A percentile compares a stretch with the other conserved stretches of the same genome.
Evolutionary conservation across 2,329 filamentous ascomycete genomes (phyloP).

Genomic region (Dothidotthia symphoricarpi): DNA sequence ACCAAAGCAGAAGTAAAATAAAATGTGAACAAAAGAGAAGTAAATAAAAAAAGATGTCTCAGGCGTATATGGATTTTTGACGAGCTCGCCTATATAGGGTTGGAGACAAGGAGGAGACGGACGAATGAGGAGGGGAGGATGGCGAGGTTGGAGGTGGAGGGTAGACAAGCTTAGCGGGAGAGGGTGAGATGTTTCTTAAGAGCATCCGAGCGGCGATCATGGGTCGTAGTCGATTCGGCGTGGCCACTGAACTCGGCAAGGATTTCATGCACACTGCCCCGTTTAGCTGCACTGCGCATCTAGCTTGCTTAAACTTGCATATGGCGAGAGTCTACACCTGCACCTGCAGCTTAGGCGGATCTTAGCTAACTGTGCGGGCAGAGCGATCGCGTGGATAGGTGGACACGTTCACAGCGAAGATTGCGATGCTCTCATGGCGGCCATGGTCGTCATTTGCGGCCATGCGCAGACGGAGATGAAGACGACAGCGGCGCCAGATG

Average conservation of each 20-base stretch:
- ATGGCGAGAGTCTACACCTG: conserved; percentile 36
- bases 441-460: conserved; percentile 18
- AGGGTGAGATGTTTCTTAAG: conserved; percentile 41
- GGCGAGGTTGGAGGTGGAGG: conserved; percentile 46
- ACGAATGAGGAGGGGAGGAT: conserved; percentile 44
- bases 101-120: conserved; percentile 40
- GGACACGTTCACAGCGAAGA: conserved; percentile 24
- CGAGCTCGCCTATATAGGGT: conserved; percentile 34
- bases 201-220: conserved; percentile 36
- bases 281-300: conserved; percentile 39
- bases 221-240: conserved; percentile 23
- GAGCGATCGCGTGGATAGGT: conserved; percentile 39
- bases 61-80: conserved; percentile 39
- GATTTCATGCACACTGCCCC: conserved; percentile 42
- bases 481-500: conserved; percentile 29
- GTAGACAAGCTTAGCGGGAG: conserved; percentile 41
- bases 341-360: conserved; percentile 39
- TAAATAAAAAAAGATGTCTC: conserved; percentile 32
- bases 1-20: conserved; percentile 16
- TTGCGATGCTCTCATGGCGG: conserved; percentile 36
- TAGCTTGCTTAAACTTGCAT: conserved; percentile 41
- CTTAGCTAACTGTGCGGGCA: conserved; percentile 39
- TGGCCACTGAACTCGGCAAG: conserved; percentile 39
- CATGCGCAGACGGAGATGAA: conserved; percentile 36
- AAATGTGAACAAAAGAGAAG: conserved; percentile 36